Conservation (phyloP, 2,329 filamentous ascomycete species). For the Cercospora nicotianae region DNA sequence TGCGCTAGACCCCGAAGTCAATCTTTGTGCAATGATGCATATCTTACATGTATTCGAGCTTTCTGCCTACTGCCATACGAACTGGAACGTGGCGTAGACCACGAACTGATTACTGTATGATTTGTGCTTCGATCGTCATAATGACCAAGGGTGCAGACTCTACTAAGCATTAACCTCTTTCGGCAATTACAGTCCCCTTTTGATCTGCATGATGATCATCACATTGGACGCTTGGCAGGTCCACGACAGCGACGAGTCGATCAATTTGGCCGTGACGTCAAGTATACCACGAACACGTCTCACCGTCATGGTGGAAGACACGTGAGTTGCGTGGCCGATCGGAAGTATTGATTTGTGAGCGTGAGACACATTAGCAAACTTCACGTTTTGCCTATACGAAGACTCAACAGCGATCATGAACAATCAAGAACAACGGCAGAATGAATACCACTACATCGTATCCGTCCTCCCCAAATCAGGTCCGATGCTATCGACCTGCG, state of each 20-base stretch:
- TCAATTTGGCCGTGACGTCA: neutral
- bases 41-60: neutral
- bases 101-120: too few species aligned
- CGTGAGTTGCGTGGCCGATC: neutral
- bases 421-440: neutral
- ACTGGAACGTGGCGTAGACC: neutral
- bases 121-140: neutral
- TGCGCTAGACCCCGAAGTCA: neutral
- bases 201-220: neutral
- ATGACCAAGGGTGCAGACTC: neutral
- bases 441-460: neutral
- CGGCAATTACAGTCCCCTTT: neutral
- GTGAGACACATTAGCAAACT: neutral
- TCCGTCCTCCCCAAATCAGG: neutral
- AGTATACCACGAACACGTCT: neutral
- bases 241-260: neutral
- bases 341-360: neutral
- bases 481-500: neutral
- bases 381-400: neutral
- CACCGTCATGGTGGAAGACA: neutral
- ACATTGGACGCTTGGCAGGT: neutral
- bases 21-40: neutral
- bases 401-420: neutral
- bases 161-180: neutral
- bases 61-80: neutral